Base-by-base conservation (phyloP, 768 basidiomycete species). In the Tylopilus subfusipes region DNA sequence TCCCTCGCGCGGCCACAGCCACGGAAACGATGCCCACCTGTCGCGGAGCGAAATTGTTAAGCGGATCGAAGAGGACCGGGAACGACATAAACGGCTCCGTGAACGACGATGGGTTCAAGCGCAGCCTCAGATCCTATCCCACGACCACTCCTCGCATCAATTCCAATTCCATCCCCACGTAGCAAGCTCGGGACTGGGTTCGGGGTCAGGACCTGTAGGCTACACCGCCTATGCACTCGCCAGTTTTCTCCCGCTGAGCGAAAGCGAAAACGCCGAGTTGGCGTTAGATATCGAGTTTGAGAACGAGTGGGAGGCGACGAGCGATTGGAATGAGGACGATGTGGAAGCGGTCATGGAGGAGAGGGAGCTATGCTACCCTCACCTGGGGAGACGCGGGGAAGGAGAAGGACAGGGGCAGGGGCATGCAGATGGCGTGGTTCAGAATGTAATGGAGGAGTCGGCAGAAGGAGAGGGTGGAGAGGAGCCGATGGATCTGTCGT, bases 271-370 rank as follows among this genome's bases (percentile, higher is more conserved):
- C 5, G 51, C 54, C 5, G 85, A 88, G 65, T 61, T 84, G 34
- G 75, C 83, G 19, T 72, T 87, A 42, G 90, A 91, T 60, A 86
- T 92, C 52, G 89, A 92, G 68, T 93, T 92, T 62, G 90, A 93
- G 63, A 90, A 91, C 57, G 88, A 88, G 56, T 93, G 90, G 90
- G 90, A 92, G 69, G 83, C 88, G 39, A 90, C 87, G 48, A 91
- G 90, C 60, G 89, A 91, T 72, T 92, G 90, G 88, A 92, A 92
- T 68, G 90, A 91, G 68, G 90, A 92, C 58, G 90, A 92, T 62
- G 84, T 86, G 2, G 89, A 92, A 54, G 87, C 85, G 4, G 82
- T 82, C 19, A 69, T 67, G 21, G 89, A 91, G 62, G 88, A 92
- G 68, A 83, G 82, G 50, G 78, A 78, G 44, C 66, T 90, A 5